Evolutionary conservation across 306 rosid species (phyloP).

Genomic region (Senna siamea): DNA sequence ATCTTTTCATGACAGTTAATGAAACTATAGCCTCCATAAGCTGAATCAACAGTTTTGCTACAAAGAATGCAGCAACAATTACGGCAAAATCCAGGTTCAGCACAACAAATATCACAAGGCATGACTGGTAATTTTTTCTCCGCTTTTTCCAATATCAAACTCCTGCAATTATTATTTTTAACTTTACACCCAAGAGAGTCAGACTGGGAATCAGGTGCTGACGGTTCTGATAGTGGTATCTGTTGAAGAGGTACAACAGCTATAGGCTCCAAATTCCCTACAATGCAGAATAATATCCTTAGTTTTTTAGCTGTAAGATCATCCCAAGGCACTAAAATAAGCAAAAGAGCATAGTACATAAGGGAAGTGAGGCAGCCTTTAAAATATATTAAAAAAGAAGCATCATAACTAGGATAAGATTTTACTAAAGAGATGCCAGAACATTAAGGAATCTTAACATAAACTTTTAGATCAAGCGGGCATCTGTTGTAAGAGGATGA

Average conservation of each 20-base stretch:
- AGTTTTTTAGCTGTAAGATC: slow-evolving; percentile 13
- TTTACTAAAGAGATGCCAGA: background rate
- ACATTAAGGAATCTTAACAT: background rate
- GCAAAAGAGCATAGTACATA: background rate
- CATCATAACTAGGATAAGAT: slow-evolving; percentile 5
- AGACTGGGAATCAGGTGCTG: slow-evolving; percentile 39
- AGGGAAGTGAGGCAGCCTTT: background rate
- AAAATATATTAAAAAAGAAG: background rate
- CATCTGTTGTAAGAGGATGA: background rate
- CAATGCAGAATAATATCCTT: slow-evolving; percentile 8
- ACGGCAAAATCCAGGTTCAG: slow-evolving; percentile 74
- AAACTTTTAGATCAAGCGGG: background rate
- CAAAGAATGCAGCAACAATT: slow-evolving; percentile 88
- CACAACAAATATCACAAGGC: slow-evolving; percentile 80
- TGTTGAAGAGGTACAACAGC: slow-evolving; percentile 55
- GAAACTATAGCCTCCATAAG: slow-evolving; percentile 66
- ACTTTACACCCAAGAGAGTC: slow-evolving; percentile 61
- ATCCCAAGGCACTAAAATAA: slow-evolving; percentile 4
- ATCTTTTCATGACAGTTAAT: slow-evolving; percentile 58
- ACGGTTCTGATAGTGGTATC: slow-evolving; percentile 32
- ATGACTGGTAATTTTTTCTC: slow-evolving; percentile 48
- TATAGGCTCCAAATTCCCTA: slow-evolving; percentile 43
- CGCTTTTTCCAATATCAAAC: slow-evolving; percentile 45
- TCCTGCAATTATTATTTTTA: slow-evolving; percentile 62
- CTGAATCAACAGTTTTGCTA: slow-evolving; percentile 55